Conservation (phyloP, 208 protist species). For the Wallacemonas sp. region DNA sequence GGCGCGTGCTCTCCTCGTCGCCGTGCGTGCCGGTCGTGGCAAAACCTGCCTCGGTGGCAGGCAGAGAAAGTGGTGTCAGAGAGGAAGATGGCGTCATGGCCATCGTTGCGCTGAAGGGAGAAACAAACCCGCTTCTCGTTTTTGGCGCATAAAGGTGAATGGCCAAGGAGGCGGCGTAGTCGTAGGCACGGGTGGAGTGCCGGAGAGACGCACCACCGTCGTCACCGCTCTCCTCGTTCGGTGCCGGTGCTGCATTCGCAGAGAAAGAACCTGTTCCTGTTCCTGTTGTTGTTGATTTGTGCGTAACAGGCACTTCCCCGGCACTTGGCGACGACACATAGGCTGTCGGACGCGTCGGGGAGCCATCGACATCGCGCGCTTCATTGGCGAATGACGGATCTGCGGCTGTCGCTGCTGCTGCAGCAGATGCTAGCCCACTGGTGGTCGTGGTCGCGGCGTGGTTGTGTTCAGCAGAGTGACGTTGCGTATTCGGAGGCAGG, state of each 20-base stretch:
- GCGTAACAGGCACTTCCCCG: too few species aligned
- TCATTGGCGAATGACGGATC: too few species aligned
- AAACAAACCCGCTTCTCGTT: background rate
- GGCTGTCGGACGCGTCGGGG: too few species aligned
- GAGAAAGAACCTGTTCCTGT: background rate
- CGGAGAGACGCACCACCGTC: background rate
- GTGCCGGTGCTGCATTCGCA: background rate
- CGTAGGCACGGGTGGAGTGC: constrained; percentile 5
- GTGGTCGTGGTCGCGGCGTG: background rate
- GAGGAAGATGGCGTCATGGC: background rate
- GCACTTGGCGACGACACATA: too few species aligned
- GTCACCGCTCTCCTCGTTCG: constrained; percentile 3
- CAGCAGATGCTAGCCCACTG: background rate
- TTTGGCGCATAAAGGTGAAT: constrained; percentile 4
- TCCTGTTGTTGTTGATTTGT: background rate
- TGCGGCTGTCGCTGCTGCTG: background rate
- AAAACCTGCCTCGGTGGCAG: background rate
- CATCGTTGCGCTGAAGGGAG: constrained; percentile 3
- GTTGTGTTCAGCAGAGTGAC: background rate
- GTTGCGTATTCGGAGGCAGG: constrained; percentile 22
- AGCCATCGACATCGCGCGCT: too few species aligned
- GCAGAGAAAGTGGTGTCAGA: background rate
- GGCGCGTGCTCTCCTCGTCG: background rate
- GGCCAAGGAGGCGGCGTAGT: background rate
- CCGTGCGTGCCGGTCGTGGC: background rate